phyloP scores from a whole-genome alignment of 805 yeast species.

The Candida insectorum region DNA sequence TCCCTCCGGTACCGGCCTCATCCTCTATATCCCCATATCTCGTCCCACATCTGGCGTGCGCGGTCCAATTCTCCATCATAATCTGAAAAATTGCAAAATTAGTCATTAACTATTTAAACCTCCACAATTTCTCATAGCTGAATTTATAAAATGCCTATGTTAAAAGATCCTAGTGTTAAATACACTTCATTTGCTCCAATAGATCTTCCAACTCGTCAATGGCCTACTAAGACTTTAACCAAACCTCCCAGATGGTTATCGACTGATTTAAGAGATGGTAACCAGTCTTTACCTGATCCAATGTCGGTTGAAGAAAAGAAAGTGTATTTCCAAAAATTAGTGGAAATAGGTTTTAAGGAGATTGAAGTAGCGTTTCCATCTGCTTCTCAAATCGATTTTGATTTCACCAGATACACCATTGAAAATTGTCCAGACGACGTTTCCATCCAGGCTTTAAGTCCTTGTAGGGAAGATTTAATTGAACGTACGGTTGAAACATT shows the following conservation, averaged over 20 bases:
- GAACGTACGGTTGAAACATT: constrained; percentile 69
- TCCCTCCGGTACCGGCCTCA: too few relatives aligned
- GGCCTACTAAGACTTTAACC: constrained; percentile 61
- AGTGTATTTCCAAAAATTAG: constrained; percentile 61
- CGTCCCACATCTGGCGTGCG: too few relatives aligned
- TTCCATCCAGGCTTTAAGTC: constrained; percentile 70
- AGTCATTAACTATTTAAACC: too few relatives aligned
- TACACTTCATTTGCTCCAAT: constrained; percentile 57
- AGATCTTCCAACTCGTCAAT: constrained; percentile 57
- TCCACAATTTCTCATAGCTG: too few relatives aligned
- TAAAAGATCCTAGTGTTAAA: constrained; percentile 59
- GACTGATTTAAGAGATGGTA: constrained; percentile 81
- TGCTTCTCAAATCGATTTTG: constrained; percentile 78
- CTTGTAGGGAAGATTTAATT: constrained; percentile 73
- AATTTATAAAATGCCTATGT: constrained; percentile 30
- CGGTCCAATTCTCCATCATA: too few relatives aligned
- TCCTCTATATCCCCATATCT: too few relatives aligned
- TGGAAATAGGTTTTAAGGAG: constrained; percentile 76
- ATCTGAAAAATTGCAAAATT: too few relatives aligned
- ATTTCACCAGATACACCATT: constrained; percentile 72
- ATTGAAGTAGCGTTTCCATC: constrained; percentile 82
- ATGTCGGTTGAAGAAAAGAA: constrained; percentile 80
- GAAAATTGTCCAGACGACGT: constrained; percentile 76
- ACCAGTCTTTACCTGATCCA: constrained; percentile 82
- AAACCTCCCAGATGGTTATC: constrained; percentile 81